Evolutionary conservation across 345 rosid species (phyloP).

Genomic region (Orychophragmus violaceus): DNA sequence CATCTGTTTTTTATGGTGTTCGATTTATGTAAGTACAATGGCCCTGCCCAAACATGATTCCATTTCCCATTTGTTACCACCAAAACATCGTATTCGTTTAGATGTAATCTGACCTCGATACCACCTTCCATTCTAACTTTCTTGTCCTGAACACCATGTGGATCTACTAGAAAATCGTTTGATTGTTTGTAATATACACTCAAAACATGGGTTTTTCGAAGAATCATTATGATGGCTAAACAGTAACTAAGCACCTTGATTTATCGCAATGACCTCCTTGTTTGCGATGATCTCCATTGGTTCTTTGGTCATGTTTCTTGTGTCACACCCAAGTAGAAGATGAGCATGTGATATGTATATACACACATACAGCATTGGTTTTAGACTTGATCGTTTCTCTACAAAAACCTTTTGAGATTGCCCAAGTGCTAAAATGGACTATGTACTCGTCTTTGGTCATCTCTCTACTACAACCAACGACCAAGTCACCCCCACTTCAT

Average conservation of each 20-base stretch:
- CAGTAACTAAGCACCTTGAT: conserved; percentile 50
- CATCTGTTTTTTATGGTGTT: background rate
- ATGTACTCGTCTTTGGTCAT: conserved; percentile 78
- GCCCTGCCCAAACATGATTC: conserved; percentile 71
- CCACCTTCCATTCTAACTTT: conserved; percentile 64
- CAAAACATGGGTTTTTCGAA: background rate
- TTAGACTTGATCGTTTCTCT: background rate
- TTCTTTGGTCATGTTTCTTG: conserved; percentile 57
- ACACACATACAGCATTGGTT: too few relatives aligned
- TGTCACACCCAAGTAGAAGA: conserved; percentile 74
- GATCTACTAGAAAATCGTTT: conserved; percentile 37
- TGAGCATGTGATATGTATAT: conserved; percentile 46
- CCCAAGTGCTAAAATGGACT: conserved; percentile 92
- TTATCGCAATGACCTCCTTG: conserved; percentile 73
- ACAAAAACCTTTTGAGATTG: conserved; percentile 74
- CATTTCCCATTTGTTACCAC: background rate
- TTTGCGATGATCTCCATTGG: conserved; percentile 52
- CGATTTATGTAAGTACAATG: conserved; percentile 20
- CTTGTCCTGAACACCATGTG: conserved; percentile 71
- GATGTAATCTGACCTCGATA: conserved; percentile 42
- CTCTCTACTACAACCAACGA: conserved; percentile 63
- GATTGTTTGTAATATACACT: background rate
- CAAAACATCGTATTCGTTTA: background rate
- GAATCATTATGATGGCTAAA: background rate
- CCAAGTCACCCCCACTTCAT: background rate